These are phyloP conservation scores for Tylopilus plumbeoviolaceoides DNA, from an alignment of 768 basidiomycete species.

Conservation along the genomic window DNA sequence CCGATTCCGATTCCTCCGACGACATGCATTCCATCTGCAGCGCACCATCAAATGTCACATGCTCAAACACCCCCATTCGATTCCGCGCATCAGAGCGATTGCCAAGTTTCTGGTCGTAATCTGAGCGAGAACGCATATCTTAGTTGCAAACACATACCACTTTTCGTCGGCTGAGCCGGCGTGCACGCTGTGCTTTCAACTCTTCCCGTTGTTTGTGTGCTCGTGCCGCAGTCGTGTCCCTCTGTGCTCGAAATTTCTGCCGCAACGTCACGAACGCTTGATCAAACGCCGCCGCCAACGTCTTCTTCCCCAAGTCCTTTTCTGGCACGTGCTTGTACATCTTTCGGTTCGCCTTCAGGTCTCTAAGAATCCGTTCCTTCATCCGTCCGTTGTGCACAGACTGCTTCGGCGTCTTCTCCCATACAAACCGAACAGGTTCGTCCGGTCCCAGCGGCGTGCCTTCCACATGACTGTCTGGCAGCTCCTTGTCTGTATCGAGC, in stretches of 20 bases:
- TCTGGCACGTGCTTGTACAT: conserved; percentile 61
- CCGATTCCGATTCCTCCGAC: conserved; percentile 69
- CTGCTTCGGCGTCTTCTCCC: conserved; percentile 74
- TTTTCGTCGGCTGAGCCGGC: conserved; percentile 60
- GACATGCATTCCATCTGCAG: conserved; percentile 77
- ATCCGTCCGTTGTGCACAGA: conserved; percentile 70
- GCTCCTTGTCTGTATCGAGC: conserved; percentile 47
- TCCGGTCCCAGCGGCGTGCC: conserved; percentile 40
- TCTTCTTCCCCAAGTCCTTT: conserved; percentile 62
- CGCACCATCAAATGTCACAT: conserved; percentile 66
- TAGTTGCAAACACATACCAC: conserved; percentile 39
- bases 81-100: conserved; percentile 60
- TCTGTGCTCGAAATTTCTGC: conserved; percentile 62
- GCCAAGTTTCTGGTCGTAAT: conserved; percentile 49
- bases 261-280: conserved; percentile 66
- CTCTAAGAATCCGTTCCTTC: conserved; percentile 59
- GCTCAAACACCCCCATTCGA: conserved; percentile 49
- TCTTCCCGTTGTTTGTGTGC: conserved; percentile 53
- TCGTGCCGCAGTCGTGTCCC: conserved; percentile 42
- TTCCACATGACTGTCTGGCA: conserved; percentile 62
- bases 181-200: conserved; percentile 55
- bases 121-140: not conserved
- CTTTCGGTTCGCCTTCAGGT: conserved; percentile 52
- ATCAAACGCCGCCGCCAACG: conserved; percentile 60
- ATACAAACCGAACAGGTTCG: conserved; percentile 71